These are phyloP conservation scores for Aspergillus indologenus DNA, from an alignment of 495 filamentous ascomycete species.

Conservation along the genomic window DNA sequence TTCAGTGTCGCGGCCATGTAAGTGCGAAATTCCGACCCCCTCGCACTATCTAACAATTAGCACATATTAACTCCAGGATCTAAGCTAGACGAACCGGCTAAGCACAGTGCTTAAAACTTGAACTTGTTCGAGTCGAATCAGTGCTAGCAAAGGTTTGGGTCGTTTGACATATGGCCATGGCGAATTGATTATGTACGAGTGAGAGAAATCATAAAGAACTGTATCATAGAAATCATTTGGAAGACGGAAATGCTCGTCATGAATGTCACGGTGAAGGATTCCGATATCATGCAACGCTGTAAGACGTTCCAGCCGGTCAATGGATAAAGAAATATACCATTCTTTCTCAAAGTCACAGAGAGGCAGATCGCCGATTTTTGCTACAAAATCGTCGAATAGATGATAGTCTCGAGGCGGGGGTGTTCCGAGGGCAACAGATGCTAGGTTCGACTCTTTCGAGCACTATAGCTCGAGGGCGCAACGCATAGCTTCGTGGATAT, in stretches of 20 bases:
- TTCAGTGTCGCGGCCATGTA: background rate
- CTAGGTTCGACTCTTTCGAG: conserved; percentile 4
- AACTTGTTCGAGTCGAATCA: background rate
- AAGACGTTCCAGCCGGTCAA: conserved; percentile 19
- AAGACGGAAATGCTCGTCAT: conserved; percentile 20
- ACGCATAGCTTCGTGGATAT: background rate
- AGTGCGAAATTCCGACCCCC: background rate
- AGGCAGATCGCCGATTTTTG: background rate
- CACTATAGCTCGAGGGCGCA: conserved; percentile 9
- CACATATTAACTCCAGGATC: background rate
- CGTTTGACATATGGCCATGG: background rate
- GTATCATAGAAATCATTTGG: conserved; percentile 19
- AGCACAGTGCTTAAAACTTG: background rate
- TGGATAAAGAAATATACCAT: conserved; percentile 18
- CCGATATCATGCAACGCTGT: conserved; percentile 18
- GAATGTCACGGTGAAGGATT: conserved; percentile 17
- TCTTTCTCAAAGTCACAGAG: conserved; percentile 15
- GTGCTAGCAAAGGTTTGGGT: background rate
- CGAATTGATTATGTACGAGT: conserved; percentile 12
- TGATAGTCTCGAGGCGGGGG: background rate
- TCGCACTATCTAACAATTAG: background rate
- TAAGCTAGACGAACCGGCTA: background rate
- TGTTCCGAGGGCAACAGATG: background rate
- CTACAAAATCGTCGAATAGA: background rate
- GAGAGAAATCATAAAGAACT: conserved; percentile 23